Base-by-base conservation (phyloP, 2,329 filamentous ascomycete genomes). In the Nothomitra cinnamomea region DNA sequence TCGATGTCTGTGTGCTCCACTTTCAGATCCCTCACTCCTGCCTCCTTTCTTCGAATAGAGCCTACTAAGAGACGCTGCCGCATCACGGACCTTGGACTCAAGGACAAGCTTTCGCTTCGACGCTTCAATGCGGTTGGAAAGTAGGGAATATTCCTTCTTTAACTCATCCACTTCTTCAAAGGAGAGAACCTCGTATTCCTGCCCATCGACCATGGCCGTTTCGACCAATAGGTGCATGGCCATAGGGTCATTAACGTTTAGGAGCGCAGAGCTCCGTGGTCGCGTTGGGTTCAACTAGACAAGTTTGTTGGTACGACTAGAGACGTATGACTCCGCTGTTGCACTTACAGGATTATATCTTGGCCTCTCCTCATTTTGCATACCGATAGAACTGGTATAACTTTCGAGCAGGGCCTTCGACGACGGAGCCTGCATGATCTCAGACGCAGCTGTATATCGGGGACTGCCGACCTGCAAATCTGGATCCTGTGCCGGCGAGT, bases 71-170 rank as follows among this genome's bases (percentile, higher is more conserved):
- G 88, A 94, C 58, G 83, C 78, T 10, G 92, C 87, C 1, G 92
- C 92, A 74, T 96, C 90, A 61, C 88, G 85, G 61, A 95, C 87
- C 70, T 96, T 98, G 53, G 82, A 85, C 66, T 98, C 92, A 47
- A 96, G 80, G 32, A 82, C 81, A 38, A 98, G 75, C 67, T 90
- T 95, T 56, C 87, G 79, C 59, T 83, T 80, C 19, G 87, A 82
- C 38, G 86, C 82, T 57, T 90, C 85, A 59, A 95, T 82, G n/a
- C 87, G 83, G 62, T 82, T 78, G 24, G 77, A 74, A 51, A 96
- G 69, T 36, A 79, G 72, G 55, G 80, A 77, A 57, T 82, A 78
- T 70, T 95, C 87, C 66, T 88, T 94, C 74, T 96, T 98, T 61
- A 96, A 70, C 48, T 79, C 77, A 59, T 96, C 92, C 28, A 95